Percentiles rank a stretch among this genome's conserved stretches.
These are phyloP conservation scores for Phoma herbarum DNA, from an alignment of 2,329 filamentous ascomycete species.

Conservation along the genomic window DNA sequence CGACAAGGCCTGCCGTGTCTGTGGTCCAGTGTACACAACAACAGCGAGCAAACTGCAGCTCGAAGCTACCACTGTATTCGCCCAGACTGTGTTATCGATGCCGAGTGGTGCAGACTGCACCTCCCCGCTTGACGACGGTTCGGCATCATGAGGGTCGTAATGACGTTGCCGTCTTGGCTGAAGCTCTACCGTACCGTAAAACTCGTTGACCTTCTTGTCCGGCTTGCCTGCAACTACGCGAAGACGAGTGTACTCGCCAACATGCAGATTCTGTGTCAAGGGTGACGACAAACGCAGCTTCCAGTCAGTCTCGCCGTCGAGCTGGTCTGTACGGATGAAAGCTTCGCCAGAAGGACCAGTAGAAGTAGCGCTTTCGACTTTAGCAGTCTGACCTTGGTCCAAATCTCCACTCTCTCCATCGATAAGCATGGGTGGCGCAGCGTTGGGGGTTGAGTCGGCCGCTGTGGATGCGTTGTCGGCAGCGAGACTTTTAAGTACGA, in stretches of 20 bases:
- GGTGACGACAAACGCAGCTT: conserved; percentile 90
- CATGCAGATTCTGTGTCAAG: conserved; percentile 79
- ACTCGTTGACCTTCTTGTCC: conserved; percentile 93
- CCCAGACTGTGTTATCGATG: conserved; percentile 99
- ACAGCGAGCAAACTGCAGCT: conserved; percentile 88
- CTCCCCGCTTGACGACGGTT: conserved; percentile 29
- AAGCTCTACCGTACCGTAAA: conserved; percentile 86
- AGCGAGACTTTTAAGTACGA: conserved; percentile 84
- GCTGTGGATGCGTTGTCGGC: conserved; percentile 28
- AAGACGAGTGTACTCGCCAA: conserved; percentile 72
- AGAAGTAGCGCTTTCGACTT: conserved; percentile 28
- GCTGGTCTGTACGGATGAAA: conserved; percentile 95
- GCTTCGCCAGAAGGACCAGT: conserved; percentile 75
- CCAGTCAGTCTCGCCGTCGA: conserved; percentile 99
- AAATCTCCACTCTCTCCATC: conserved; percentile 23
- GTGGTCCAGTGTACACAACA: conserved; percentile 91
- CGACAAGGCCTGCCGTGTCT: conserved; percentile 92
- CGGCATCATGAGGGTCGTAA: conserved; percentile 54
- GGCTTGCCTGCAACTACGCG: conserved; percentile 86
- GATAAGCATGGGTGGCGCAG: conserved; percentile 29
- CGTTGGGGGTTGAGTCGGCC: conserved; percentile 7
- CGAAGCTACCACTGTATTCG: conserved; percentile 95
- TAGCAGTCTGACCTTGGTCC: conserved; percentile 26
- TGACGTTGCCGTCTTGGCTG: conserved; percentile 62
- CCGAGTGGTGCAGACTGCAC: conserved; percentile 74